Percentiles rank a stretch among this genome's conserved stretches.
These are phyloP conservation scores for Sicyos edulis DNA, from an alignment of 306 rosid species.

Conservation along the genomic window DNA sequence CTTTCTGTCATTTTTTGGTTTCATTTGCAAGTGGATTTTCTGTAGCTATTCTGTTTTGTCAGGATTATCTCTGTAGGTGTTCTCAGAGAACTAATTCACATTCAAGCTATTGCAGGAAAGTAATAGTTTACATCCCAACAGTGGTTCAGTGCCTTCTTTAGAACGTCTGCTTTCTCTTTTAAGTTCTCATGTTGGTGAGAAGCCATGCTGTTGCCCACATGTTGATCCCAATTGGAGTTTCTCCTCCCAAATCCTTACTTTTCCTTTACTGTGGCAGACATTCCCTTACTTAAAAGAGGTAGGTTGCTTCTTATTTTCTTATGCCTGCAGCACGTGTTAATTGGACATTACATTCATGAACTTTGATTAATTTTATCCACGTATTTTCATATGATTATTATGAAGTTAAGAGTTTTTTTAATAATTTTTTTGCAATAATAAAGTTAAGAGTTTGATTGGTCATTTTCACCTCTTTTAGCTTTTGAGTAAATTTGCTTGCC, in stretches of 20 bases:
- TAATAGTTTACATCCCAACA: constrained; percentile 27
- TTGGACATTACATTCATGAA: not conserved
- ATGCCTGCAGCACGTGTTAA: not conserved
- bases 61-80: not conserved
- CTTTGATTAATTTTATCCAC: not conserved
- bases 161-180: constrained; percentile 59
- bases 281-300: constrained; percentile 78
- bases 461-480: not conserved
- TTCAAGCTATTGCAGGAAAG: constrained; percentile 48
- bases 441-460: not conserved
- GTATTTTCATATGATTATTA: not conserved
- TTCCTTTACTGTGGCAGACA: constrained; percentile 79
- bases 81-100: constrained; percentile 15
- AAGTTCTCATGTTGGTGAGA: constrained; percentile 64
- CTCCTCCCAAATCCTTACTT: constrained; percentile 45
- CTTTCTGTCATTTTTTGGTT: not conserved
- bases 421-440: no score
- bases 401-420: no score
- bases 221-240: constrained; percentile 40
- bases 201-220: constrained; percentile 61
- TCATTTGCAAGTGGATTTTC: constrained; percentile 8
- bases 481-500: constrained; percentile 13
- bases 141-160: constrained; percentile 55
- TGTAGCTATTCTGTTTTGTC: not conserved
- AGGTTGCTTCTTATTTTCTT: constrained; percentile 12